Conservation (phyloP, 352 stramenopile genomes). For the Thalassiosira mediterranea region DNA sequence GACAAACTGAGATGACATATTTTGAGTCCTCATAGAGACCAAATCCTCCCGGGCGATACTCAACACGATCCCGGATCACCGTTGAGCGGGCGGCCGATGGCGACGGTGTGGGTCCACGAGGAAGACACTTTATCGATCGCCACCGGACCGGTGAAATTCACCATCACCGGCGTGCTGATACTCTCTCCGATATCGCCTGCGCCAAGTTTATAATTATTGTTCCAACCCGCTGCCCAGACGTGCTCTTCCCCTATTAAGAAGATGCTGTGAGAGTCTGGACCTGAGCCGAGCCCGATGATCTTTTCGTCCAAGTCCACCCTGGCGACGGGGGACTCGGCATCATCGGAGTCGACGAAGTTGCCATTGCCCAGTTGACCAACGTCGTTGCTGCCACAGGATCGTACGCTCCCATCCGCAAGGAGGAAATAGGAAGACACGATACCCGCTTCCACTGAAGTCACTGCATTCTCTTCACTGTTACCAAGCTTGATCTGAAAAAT, state of each 20-base stretch:
- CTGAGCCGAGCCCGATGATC: slow-evolving; percentile 17
- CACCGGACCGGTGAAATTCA: no score
- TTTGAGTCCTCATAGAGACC: no score
- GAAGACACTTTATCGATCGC: slow-evolving; percentile 1
- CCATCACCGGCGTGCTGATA: no score
- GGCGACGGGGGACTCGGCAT: neutral
- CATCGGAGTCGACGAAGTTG: neutral
- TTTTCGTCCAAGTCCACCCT: slow-evolving; percentile 20
- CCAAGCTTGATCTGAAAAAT: no score
- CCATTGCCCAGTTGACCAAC: slow-evolving; percentile 11
- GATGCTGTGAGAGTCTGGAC: slow-evolving; percentile 36
- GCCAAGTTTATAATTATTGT: slow-evolving; percentile 41
- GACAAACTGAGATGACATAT: no score
- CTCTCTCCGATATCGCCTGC: slow-evolving; percentile 10
- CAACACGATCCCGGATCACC: no score
- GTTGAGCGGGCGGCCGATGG: neutral
- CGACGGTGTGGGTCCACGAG: slow-evolving; percentile 8
- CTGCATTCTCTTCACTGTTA: no score
- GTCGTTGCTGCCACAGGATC: slow-evolving; percentile 4
- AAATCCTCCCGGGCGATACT: no score
- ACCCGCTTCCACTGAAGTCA: no score
- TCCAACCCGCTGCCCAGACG: slow-evolving; percentile 22
- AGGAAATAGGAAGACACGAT: no score
- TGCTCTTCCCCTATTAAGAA: slow-evolving; percentile 35
- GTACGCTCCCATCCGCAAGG: neutral